Conservation (phyloP, 805 yeast species). For the Pichia deserticola region DNA sequence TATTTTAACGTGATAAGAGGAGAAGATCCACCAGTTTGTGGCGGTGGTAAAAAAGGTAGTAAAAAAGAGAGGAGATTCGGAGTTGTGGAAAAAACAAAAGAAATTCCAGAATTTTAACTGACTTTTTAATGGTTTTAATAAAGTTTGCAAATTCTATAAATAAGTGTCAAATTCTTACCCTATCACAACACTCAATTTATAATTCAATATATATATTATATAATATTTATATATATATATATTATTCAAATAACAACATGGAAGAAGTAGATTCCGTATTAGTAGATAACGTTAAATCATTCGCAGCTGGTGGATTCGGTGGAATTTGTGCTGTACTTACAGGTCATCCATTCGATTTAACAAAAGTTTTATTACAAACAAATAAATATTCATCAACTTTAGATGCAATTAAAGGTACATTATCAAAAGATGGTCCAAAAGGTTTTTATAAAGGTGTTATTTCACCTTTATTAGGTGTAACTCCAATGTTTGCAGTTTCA, state of each 20-base stretch:
- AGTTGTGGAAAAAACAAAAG: no score
- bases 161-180: no score
- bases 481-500: slow-evolving; percentile 97
- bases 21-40: no score
- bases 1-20: no score
- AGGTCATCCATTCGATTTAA: slow-evolving; percentile 94
- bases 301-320: slow-evolving; percentile 92
- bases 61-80: no score
- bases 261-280: slow-evolving; percentile 33
- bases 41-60: no score
- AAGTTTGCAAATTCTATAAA: no score
- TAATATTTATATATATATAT: neutral
- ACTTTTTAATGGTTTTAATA: no score
- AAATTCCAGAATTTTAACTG: no score
- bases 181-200: no score
- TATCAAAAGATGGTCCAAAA: slow-evolving; percentile 62
- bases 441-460: slow-evolving; percentile 92
- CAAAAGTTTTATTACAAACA: slow-evolving; percentile 88
- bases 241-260: slow-evolving; percentile 11
- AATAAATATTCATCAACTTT: slow-evolving; percentile 55
- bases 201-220: no score
- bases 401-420: slow-evolving; percentile 61
- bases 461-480: slow-evolving; percentile 93
- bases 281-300: slow-evolving; percentile 77
- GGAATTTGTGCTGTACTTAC: slow-evolving; percentile 93